Evolutionary conservation across 1,284 basidiomycete species (phyloP).

Genomic region (Agroathelia rolfsii): DNA sequence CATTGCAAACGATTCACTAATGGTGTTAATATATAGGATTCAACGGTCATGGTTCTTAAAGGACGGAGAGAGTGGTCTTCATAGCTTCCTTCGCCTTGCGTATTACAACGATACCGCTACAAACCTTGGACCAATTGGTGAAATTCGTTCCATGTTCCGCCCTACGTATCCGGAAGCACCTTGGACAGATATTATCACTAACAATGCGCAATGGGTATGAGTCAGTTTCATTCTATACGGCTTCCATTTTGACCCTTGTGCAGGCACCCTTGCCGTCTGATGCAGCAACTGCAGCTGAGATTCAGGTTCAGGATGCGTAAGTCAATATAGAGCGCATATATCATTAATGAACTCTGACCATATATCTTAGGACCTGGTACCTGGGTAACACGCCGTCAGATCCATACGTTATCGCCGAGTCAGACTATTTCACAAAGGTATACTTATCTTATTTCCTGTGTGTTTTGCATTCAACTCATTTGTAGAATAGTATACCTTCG

Average conservation of each 20-base stretch:
- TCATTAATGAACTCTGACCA: no score
- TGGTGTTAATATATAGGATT: no score
- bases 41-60: constrained; percentile 21
- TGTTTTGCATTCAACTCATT: no score
- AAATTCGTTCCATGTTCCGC: constrained; percentile 20
- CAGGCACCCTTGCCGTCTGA: constrained; percentile 16
- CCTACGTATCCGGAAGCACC: constrained; percentile 16
- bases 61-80: constrained; percentile 17
- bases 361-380: no score
- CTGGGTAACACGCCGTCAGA: no score
- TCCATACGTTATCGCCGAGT: no score
- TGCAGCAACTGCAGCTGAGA: constrained; percentile 13
- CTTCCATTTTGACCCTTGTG: no score
- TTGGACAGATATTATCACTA: constrained; percentile 18
- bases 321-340: no score
- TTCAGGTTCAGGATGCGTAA: constrained; percentile 19
- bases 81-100: constrained; percentile 18
- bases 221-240: no score
- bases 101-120: constrained; percentile 16
- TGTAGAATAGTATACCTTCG: constrained; percentile 17
- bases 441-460: no score
- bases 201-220: constrained; percentile 19
- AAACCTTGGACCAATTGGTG: constrained; percentile 14
- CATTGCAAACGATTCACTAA: no score
- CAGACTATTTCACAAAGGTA: constrained; percentile 21